Evolutionary conservation across 2,329 filamentous ascomycete species (phyloP).

Genomic region (Fusarium succisae): DNA sequence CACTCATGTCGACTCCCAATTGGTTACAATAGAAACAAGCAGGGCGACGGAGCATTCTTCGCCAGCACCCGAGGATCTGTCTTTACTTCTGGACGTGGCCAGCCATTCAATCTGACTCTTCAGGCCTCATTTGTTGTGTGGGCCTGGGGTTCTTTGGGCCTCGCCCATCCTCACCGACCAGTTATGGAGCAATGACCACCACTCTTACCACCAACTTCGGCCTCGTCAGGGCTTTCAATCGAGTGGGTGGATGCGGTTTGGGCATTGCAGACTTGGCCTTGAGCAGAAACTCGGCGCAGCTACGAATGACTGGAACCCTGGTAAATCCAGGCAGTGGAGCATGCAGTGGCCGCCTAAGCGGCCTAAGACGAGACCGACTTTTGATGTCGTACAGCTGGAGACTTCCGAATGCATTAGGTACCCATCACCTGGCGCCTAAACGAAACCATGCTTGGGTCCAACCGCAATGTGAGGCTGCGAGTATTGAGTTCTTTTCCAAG

Average conservation of each 20-base stretch:
- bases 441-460: conserved; percentile 20
- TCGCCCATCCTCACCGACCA: conserved; percentile 28
- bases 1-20: conserved; percentile 20
- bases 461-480: conserved; percentile 37
- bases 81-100: conserved; percentile 12
- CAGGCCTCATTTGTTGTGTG: conserved; percentile 29
- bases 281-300: conserved; percentile 21
- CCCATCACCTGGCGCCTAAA: conserved; percentile 35
- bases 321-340: conserved; percentile 34
- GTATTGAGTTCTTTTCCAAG: conserved; percentile 30
- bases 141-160: conserved; percentile 22
- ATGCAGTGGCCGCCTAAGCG: conserved; percentile 25
- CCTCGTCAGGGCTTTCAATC: conserved; percentile 16
- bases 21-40: conserved; percentile 14
- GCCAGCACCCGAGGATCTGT: conserved; percentile 30
- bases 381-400: conserved; percentile 26
- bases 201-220: conserved; percentile 21
- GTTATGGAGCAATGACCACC: conserved; percentile 28
- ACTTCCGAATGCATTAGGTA: conserved; percentile 31
- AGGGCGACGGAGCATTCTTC: conserved; percentile 31
- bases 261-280: conserved; percentile 24
- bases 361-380: conserved; percentile 40
- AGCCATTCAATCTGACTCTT: conserved; percentile 21
- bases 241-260: conserved; percentile 14
- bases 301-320: conserved; percentile 22